These are phyloP conservation scores for Fulvia fulva DNA, from an alignment of 2,329 filamentous ascomycete species.

Conservation along the genomic window DNA sequence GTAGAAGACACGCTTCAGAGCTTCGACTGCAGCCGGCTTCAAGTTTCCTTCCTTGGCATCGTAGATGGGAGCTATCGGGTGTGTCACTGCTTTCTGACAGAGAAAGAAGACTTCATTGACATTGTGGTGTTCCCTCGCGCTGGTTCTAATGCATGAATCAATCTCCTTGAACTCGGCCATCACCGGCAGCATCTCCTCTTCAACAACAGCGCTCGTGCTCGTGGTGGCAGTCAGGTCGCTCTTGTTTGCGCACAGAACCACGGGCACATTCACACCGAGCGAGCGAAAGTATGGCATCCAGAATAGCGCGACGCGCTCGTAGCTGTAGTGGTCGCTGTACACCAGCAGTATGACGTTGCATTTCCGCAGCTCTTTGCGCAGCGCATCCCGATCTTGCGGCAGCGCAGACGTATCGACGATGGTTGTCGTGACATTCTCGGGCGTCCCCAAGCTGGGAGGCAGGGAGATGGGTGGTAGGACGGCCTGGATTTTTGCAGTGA, in stretches of 20 bases:
- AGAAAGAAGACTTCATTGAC: conserved; percentile 95
- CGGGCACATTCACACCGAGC: conserved; percentile 95
- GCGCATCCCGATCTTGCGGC: conserved; percentile 82
- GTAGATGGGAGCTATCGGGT: conserved; percentile 92
- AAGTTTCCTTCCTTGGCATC: conserved; percentile 86
- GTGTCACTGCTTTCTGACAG: conserved; percentile 95
- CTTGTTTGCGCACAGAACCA: conserved; percentile 96
- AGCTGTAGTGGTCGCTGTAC: conserved; percentile 98
- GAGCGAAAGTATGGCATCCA: conserved; percentile 99
- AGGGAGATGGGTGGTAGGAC: conserved; percentile 94
- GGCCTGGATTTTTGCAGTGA: conserved; percentile 90
- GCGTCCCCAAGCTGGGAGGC: conserved; percentile 85
- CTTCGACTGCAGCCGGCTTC: conserved; percentile 84
- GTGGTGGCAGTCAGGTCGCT: conserved; percentile 73
- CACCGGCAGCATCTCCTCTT: conserved; percentile 96
- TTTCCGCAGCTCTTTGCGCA: conserved; percentile 92
- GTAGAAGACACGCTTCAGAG: conserved; percentile 87
- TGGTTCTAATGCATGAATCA: conserved; percentile 93
- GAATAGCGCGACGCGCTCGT: conserved; percentile 92
- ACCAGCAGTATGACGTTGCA: conserved; percentile 95
- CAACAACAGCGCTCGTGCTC: conserved; percentile 76
- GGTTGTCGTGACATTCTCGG: conserved; percentile 94
- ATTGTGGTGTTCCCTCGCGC: conserved; percentile 85
- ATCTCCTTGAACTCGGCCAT: conserved; percentile 86
- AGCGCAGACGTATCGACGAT: conserved; percentile 96